Conservation (phyloP, 129 eudicot species). For the Pulicaria dysenterica region DNA sequence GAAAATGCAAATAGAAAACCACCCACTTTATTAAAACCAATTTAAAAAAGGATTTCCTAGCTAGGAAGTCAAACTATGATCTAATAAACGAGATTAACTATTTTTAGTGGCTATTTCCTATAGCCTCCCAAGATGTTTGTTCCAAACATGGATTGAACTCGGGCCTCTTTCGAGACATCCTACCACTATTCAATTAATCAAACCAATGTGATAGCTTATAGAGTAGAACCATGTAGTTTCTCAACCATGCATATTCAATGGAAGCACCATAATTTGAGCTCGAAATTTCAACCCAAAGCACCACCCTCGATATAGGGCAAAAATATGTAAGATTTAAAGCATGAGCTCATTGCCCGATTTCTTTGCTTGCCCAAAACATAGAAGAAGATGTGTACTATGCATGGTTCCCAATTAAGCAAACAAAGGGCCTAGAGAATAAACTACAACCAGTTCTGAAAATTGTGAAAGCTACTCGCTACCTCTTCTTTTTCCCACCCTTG, state of each 20-base stretch:
- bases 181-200: neutral
- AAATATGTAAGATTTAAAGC: neutral
- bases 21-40: neutral
- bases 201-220: neutral
- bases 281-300: neutral
- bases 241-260: neutral
- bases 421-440: conserved; percentile 9
- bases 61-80: neutral
- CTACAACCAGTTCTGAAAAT: conserved; percentile 8
- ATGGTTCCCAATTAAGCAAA: conserved; percentile 4
- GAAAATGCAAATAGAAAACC: neutral
- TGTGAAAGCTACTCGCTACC: conserved; percentile 42
- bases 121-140: no score
- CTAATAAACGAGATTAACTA: no score
- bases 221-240: neutral
- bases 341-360: neutral
- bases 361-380: neutral
- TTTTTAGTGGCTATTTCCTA: no score
- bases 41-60: no score
- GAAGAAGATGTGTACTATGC: neutral
- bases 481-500: conserved; percentile 84
- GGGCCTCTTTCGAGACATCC: no score
- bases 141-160: no score
- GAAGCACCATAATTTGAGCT: neutral
- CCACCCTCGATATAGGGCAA: neutral